These are phyloP conservation scores for Macrophomina phaseolina DNA, from an alignment of 2,329 filamentous ascomycete species.

Conservation along the genomic window DNA sequence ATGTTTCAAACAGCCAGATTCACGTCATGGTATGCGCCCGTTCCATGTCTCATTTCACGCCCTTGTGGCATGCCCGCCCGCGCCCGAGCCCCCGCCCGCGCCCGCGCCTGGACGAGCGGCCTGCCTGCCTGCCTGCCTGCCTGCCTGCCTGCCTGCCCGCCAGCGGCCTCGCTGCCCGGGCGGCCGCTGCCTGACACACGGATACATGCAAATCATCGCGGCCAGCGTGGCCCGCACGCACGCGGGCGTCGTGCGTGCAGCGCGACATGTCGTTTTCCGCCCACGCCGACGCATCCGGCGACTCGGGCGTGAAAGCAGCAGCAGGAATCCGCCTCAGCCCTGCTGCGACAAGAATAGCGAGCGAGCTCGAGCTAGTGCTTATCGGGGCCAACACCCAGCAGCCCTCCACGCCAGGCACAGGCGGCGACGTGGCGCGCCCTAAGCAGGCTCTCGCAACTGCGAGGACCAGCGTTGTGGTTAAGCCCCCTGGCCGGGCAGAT, in stretches of 20 bases:
- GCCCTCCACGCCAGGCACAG: constrained; percentile 24
- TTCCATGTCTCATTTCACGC: constrained; percentile 20
- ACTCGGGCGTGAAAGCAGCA: constrained; percentile 8
- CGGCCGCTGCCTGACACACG: background rate
- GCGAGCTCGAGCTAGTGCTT: constrained; percentile 16
- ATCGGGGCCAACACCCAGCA: constrained; percentile 11
- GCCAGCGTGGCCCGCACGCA: constrained; percentile 1
- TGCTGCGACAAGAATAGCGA: constrained; percentile 26
- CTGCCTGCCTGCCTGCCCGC: background rate
- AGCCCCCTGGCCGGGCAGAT: background rate
- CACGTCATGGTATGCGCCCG: constrained; percentile 14
- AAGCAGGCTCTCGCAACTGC: constrained; percentile 15
- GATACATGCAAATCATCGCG: constrained; percentile 9
- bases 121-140: background rate
- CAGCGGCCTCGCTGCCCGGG: background rate
- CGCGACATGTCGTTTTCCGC: constrained; percentile 9
- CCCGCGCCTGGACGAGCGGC: background rate
- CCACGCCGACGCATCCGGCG: constrained; percentile 18
- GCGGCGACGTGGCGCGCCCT: constrained; percentile 23
- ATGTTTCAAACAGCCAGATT: constrained; percentile 19
- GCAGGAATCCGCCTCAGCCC: constrained; percentile 19
- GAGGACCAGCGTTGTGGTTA: constrained; percentile 22
- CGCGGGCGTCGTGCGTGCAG: background rate
- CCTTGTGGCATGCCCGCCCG: background rate
- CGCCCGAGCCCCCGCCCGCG: background rate